Evolutionary conservation across 2,329 filamentous ascomycete genomes (phyloP), one percentile per base, ranked within the genome.

Genomic region (Ambrosiella xylebori): DNA sequence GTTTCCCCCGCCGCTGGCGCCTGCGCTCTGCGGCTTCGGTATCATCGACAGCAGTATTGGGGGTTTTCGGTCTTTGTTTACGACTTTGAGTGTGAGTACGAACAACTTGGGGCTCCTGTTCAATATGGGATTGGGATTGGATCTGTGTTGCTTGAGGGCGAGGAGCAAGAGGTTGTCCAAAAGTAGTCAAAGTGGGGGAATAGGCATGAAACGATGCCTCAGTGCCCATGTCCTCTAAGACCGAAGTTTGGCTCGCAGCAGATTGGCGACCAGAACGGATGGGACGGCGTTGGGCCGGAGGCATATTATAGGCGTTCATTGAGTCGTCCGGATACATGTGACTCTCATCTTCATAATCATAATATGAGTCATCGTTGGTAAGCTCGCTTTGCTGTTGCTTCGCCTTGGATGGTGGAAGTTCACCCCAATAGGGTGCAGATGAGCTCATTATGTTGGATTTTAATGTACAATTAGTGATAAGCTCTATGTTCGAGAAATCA

Each of bases 101-200:
- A 12, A 19, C 35, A 38, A 47, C 19, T n/a, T 36, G 27, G 27
- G 27, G 36, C 37, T 45, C 40, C 35, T 54, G 54, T 13, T 40
- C 37, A 41, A 45, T 36, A n/a, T 47, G 38, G 7, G 56, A 53
- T 36, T 61, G 45, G 7, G 19, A 19, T n/a, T 57, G 56, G 47
- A 51, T 52, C 12, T 50, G 45, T 8, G 59, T 3, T 27, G 27
- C 27, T 27, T 27, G 56, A 13, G 59, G 59, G 7, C 59, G 59
- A 37, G 59, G 59, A 7, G 59, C 38, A 15, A 61, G 47, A n/a
- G 59, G 56, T 44, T 61, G 56, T 13, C 58, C 56, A 37, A 58
- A 61, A 41, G 59, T 61, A 15, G 56, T 55, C n/a, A 51, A 61
- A 17, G 56, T 58, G 38, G 59, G 59, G 53, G 56, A 58, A 37